These are phyloP conservation scores for Candida lessepsii DNA, from an alignment of 805 yeast species.

Conservation along the genomic window DNA sequence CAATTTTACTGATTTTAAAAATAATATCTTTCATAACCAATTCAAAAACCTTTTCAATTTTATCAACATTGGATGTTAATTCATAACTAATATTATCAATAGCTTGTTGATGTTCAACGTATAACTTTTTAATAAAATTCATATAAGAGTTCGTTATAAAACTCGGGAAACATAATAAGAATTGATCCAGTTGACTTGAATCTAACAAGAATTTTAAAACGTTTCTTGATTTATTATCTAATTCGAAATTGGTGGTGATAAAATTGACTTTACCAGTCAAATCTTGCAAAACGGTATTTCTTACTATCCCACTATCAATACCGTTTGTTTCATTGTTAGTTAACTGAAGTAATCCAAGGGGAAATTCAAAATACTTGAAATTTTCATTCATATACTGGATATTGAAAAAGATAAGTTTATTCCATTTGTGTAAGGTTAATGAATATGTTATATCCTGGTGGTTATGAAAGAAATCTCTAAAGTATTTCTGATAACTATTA, in stretches of 20 bases:
- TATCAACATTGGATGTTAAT: background rate
- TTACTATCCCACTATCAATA: conserved; percentile 16
- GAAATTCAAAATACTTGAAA: conserved; percentile 19
- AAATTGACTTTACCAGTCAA: conserved; percentile 19
- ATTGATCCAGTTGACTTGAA: conserved; percentile 11
- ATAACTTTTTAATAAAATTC: conserved; percentile 3
- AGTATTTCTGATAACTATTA: conserved; percentile 20
- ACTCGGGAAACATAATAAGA: conserved; percentile 20
- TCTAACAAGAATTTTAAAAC: conserved; percentile 18
- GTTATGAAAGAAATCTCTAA: conserved; percentile 17
- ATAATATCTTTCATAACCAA: conserved; percentile 1
- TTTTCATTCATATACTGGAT: conserved; percentile 20
- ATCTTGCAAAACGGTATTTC: conserved; percentile 17
- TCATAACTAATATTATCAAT: background rate
- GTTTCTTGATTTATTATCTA: conserved; percentile 18
- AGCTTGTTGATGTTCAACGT: background rate
- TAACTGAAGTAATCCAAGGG: conserved; percentile 21
- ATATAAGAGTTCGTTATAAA: conserved; percentile 12
- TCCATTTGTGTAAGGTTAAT: conserved; percentile 24
- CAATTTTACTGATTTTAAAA: background rate
- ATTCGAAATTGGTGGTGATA: conserved; percentile 21
- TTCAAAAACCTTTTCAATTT: conserved; percentile 3
- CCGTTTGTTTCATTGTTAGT: conserved; percentile 8
- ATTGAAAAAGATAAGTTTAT: conserved; percentile 18
- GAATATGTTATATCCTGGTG: conserved; percentile 15